Evolutionary conservation across 2,329 filamentous ascomycete species (phyloP).

Genomic region (Harringtonia lauricola): DNA sequence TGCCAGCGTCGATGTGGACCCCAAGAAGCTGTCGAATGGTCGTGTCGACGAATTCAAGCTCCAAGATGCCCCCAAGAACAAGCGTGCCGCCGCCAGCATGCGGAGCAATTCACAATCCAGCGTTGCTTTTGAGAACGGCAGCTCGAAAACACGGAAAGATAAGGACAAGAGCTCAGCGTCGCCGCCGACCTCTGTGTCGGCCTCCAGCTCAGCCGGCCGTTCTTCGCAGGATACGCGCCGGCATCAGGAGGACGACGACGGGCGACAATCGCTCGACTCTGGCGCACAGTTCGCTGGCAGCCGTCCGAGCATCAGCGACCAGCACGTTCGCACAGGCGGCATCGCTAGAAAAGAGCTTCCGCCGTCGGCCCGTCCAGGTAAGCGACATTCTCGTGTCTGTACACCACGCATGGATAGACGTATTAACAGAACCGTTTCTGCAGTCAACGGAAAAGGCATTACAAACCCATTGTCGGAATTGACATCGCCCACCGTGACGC

Average conservation of each 20-base stretch:
- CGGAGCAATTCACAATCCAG: conserved; percentile 34
- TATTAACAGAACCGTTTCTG: neutral
- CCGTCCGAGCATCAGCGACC: conserved; percentile 25
- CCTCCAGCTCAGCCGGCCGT: conserved; percentile 28
- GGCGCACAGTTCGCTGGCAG: conserved; percentile 21
- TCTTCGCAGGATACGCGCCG: conserved; percentile 48
- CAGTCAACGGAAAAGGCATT: conserved; percentile 25
- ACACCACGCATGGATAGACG: too few relatives aligned
- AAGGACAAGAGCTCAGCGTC: conserved; percentile 17
- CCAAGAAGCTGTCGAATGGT: conserved; percentile 23
- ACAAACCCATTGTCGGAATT: conserved; percentile 11
- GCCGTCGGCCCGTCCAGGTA: conserved; percentile 30
- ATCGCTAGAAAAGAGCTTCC: conserved; percentile 57
- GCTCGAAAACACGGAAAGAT: conserved; percentile 26
- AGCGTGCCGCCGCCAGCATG: conserved; percentile 27
- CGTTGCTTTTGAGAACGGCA: conserved; percentile 24
- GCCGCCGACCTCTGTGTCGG: conserved; percentile 16
- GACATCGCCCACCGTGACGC: conserved; percentile 9
- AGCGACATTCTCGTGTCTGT: conserved; percentile 12
- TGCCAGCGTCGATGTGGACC: conserved; percentile 26
- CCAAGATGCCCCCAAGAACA: conserved; percentile 67
- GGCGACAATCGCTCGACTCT: conserved; percentile 31
- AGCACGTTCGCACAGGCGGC: conserved; percentile 35
- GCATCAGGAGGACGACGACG: conserved; percentile 36
- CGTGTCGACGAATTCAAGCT: conserved; percentile 58